Base-by-base conservation (phyloP, 768 basidiomycete species). In the Leccinum ochraceum region DNA sequence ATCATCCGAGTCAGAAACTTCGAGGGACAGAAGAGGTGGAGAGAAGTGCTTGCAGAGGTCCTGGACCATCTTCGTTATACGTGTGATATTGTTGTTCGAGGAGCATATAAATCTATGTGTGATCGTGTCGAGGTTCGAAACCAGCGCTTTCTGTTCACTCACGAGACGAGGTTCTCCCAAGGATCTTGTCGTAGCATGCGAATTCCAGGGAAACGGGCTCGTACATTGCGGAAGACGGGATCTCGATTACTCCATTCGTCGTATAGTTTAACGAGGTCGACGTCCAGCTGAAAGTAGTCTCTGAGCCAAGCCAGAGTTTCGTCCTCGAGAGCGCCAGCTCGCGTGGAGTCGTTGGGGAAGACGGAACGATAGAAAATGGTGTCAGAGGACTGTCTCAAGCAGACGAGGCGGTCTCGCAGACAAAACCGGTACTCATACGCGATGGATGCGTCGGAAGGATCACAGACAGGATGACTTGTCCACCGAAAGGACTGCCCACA, bases 121-220 rank as follows among this genome's bases (percentile, higher is more conserved):
- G 30, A 51, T 61, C 57, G 55, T 37, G 57, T 72, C 39, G 60
- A 62, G 22, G 22, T 17, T 28, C 54, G 44, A 57, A 56, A 60
- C 34, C 1, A 53, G 54, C 50, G 10, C 46, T 51, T 49, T 54
- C 36, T 61, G 37, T 56, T 50, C 50, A 85, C 92, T 67, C 74
- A 97, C 95, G 93, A 94, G 49, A 98, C 77, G 30, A 98, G 82
- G 67, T 92, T 95, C 76, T 98, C 96, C 89, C 94, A 98, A 65
- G 94, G 93, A 70, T 96, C 94, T 75, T 98, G 95, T 68, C 92
- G 81, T 44, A 98, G 74, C 60, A 98, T 87, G 57, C 95, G 77
- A 50, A 96, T 91, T 8, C 97, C 97, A 59, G 81, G 73, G 63
- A 95, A 91, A 20, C 88, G 81, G 22, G 82, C 76, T 61, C 80